These are phyloP conservation scores for Globisporangium viniferum DNA, from an alignment of 352 stramenopile genomes.

Conservation along the genomic window DNA sequence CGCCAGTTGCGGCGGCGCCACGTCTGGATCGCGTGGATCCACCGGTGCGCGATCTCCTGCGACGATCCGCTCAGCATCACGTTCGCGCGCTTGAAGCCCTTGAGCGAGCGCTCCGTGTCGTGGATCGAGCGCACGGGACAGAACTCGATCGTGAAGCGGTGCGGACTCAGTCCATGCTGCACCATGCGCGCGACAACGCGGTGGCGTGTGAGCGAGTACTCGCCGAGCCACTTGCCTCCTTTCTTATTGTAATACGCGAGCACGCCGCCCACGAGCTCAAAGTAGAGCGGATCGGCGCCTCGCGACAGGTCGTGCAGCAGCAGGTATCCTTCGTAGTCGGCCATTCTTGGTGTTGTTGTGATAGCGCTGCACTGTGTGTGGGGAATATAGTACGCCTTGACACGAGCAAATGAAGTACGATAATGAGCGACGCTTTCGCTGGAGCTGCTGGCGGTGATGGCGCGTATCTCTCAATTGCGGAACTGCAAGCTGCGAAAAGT, in stretches of 20 bases:
- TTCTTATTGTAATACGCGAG: constrained; percentile 78
- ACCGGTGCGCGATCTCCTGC: constrained; percentile 42
- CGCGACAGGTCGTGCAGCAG: constrained; percentile 54
- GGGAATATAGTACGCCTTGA: not conserved
- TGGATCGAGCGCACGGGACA: constrained; percentile 73
- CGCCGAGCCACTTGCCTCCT: constrained; percentile 61
- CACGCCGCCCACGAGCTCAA: constrained; percentile 65
- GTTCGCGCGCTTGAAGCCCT: constrained; percentile 48
- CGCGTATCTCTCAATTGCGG: not conserved
- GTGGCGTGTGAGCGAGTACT: constrained; percentile 73
- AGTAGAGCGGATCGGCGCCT: constrained; percentile 61
- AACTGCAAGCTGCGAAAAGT: not conserved
- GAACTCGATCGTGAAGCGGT: constrained; percentile 70
- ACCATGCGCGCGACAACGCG: constrained; percentile 50
- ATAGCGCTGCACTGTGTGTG: not conserved
- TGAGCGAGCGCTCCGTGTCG: constrained; percentile 67
- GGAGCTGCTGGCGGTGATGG: not conserved
- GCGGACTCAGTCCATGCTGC: constrained; percentile 39
- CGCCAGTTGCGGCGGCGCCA: constrained; percentile 80
- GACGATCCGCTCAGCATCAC: constrained; percentile 62
- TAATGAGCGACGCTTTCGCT: not conserved
- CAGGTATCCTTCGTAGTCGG: constrained; percentile 80
- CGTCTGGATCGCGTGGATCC: constrained; percentile 66
- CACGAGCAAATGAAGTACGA: not conserved
- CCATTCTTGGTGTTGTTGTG: constrained; percentile 34